Conservation (phyloP, 139 green algal genomes). For the Coelastrella sp. region DNA sequence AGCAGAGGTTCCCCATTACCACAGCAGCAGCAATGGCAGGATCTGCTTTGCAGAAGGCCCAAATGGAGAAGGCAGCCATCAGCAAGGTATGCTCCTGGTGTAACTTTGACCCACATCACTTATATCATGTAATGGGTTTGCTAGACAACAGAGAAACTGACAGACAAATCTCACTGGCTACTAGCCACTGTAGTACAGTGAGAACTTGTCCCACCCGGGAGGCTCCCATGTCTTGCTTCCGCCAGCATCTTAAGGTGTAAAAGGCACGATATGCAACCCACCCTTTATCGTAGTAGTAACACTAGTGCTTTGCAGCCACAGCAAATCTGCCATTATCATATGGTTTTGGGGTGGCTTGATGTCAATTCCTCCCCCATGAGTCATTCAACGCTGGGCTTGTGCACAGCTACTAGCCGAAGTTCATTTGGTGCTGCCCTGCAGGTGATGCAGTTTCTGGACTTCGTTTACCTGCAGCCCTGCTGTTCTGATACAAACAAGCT, state of each 20-base stretch:
- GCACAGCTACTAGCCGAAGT: neutral
- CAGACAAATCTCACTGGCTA: no score
- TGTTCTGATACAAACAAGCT: neutral
- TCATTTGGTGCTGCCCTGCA: neutral
- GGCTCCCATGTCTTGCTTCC: no score
- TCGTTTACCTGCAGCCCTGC: neutral
- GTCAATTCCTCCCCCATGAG: neutral
- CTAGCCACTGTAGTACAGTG: no score
- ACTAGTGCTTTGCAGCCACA: no score
- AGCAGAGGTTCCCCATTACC: no score
- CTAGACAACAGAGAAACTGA: no score
- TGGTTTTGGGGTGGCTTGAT: neutral
- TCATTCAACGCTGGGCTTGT: neutral
- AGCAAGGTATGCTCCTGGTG: neutral
- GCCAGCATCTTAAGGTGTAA: no score
- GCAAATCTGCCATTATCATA: no score
- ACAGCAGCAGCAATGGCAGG: neutral
- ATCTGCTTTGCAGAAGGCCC: neutral
- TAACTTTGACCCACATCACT: neutral
- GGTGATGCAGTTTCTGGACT: slow-evolving; percentile 17
- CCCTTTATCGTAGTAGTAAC: no score
- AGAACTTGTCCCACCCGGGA: no score
- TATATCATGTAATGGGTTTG: neutral
- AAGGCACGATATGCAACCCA: no score
- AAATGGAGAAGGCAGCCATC: neutral